These are phyloP conservation scores for Epichloe elymi DNA, from an alignment of 2,329 filamentous ascomycete genomes.

Conservation along the genomic window DNA sequence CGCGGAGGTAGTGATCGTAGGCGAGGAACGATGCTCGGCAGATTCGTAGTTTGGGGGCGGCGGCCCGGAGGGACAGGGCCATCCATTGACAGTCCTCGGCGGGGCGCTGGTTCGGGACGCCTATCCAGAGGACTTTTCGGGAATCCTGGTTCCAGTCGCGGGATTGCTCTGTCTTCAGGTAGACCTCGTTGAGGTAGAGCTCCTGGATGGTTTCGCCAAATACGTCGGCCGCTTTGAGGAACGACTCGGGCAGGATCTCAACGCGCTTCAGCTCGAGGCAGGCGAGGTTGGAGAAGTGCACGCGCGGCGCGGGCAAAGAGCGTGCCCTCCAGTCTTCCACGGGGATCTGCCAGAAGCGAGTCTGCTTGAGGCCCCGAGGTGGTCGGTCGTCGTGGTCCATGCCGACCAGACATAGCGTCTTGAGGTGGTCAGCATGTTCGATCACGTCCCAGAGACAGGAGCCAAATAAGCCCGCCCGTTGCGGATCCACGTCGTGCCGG, in stretches of 20 bases:
- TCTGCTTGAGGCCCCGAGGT: slow-evolving; percentile 24
- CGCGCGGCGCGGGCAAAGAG: slow-evolving; percentile 24
- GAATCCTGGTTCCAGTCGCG: slow-evolving; percentile 19
- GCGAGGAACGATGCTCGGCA: slow-evolving; percentile 31
- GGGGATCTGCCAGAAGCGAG: slow-evolving; percentile 22
- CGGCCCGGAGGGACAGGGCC: slow-evolving; percentile 26
- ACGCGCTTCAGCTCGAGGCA: slow-evolving; percentile 31
- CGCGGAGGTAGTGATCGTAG: slow-evolving; percentile 27
- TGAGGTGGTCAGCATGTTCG: slow-evolving; percentile 28
- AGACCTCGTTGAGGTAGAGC: slow-evolving; percentile 32
- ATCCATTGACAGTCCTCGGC: slow-evolving; percentile 26
- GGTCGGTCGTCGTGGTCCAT: slow-evolving; percentile 27
- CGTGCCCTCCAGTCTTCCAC: slow-evolving; percentile 27
- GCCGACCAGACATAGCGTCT: slow-evolving; percentile 35
- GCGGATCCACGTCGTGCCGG: slow-evolving; percentile 26
- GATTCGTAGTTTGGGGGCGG: slow-evolving; percentile 21
- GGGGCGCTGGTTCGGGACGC: slow-evolving; percentile 29
- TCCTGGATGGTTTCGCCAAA: slow-evolving; percentile 28
- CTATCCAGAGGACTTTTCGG: slow-evolving; percentile 29
- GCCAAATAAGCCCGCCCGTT: slow-evolving; percentile 25
- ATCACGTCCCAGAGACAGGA: slow-evolving; percentile 37
- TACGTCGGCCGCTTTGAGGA: slow-evolving; percentile 21
- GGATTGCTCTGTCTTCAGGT: slow-evolving; percentile 28
- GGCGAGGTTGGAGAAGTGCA: slow-evolving; percentile 24
- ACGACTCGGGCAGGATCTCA: slow-evolving; percentile 23